phyloP scores from a whole-genome alignment of 768 basidiomycete species.

The Lentinula edodes region DNA sequence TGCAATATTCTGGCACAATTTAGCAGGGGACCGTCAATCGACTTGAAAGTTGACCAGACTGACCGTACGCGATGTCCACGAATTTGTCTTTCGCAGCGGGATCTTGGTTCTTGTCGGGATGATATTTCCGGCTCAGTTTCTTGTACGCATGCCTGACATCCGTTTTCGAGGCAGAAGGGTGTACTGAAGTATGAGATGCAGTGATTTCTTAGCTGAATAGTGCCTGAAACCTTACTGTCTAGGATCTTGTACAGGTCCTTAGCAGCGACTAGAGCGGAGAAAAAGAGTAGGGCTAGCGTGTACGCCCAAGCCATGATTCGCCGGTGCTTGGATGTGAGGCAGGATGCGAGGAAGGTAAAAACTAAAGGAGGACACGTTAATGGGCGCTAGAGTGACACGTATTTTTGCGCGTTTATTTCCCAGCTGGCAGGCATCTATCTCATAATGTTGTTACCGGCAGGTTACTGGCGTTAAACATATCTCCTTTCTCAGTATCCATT shows the following conservation, averaged over 20 bases:
- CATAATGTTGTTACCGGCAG: not conserved
- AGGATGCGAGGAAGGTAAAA: not conserved
- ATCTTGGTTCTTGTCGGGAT: constrained; percentile 95
- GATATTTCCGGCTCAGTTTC: constrained; percentile 79
- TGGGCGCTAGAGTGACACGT: not conserved
- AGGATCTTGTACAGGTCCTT: constrained; percentile 79
- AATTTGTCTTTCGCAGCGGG: constrained; percentile 79
- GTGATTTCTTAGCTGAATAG: constrained; percentile 12
- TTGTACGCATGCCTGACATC: constrained; percentile 94
- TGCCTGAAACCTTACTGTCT: constrained; percentile 53
- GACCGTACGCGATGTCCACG: constrained; percentile 88
- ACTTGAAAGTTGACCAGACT: constrained; percentile 13
- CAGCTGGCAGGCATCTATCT: not conserved
- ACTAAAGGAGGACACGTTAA: not conserved
- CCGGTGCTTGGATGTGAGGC: not conserved
- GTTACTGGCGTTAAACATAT: not conserved
- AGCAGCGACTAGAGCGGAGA: constrained; percentile 39
- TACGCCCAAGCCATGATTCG: constrained; percentile 1
- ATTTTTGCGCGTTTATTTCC: not conserved
- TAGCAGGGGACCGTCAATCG: not conserved
- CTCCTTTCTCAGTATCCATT: not conserved
- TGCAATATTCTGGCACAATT: constrained; percentile 18
- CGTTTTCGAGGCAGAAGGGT: constrained; percentile 75
- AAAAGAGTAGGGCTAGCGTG: constrained; percentile 27
- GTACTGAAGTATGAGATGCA: constrained; percentile 37